phyloP scores from a whole-genome alignment of 192 early-diverging fungal species.

The Phlyctochytrium bullatum region DNA sequence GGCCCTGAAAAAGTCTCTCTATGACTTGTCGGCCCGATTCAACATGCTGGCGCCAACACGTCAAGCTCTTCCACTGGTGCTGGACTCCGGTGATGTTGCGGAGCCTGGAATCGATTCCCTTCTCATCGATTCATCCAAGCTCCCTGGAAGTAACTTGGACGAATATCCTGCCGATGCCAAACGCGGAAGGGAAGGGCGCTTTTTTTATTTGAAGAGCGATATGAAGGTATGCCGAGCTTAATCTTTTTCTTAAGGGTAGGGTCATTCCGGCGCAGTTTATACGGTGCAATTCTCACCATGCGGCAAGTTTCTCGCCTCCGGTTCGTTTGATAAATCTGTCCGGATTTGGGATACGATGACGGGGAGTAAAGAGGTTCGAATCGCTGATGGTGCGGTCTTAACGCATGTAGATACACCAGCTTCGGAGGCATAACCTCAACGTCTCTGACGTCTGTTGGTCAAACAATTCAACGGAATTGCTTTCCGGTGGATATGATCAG shows the following conservation, averaged over 20 bases:
- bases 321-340: constrained; percentile 92
- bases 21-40: constrained; percentile 73
- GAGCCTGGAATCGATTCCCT: neutral
- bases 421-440: constrained; percentile 76
- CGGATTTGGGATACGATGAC: constrained; percentile 80
- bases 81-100: constrained; percentile 2
- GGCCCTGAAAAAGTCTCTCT: constrained; percentile 78
- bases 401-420: too few relatives aligned
- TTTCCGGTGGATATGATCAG: constrained; percentile 78
- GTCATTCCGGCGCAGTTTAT: constrained; percentile 90
- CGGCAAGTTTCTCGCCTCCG: constrained; percentile 79
- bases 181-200: constrained; percentile 35
- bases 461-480: constrained; percentile 56
- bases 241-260: constrained; percentile 43
- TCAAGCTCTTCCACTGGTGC: neutral
- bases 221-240: constrained; percentile 49
- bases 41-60: constrained; percentile 24
- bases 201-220: constrained; percentile 65
- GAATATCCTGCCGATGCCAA: neutral
- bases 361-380: constrained; percentile 65
- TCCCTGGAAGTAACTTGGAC: neutral
- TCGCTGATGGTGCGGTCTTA: too few relatives aligned
- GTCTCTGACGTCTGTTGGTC: constrained; percentile 80
- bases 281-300: constrained; percentile 81
- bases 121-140: neutral